Conservation (phyloP, 1,284 basidiomycete species). For the Austroboletus novae-zelandiae region DNA sequence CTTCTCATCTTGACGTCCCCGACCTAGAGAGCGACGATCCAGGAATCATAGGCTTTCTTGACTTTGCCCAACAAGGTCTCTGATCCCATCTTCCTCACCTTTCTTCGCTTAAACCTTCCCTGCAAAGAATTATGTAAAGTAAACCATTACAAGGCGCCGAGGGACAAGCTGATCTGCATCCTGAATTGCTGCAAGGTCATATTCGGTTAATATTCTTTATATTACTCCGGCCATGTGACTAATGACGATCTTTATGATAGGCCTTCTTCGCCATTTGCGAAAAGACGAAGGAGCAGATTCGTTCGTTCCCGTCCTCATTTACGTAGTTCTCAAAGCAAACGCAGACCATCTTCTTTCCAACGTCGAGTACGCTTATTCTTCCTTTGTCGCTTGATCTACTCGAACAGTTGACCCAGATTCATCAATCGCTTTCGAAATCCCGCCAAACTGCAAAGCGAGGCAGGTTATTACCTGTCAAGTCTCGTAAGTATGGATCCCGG, state of each 20-base stretch:
- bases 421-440: constrained; percentile 95
- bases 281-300: constrained; percentile 84
- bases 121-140: constrained; percentile 86
- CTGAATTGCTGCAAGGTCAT: constrained; percentile 99
- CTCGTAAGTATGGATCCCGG: constrained; percentile 51
- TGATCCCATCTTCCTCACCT: background rate
- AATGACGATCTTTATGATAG: constrained; percentile 38
- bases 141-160: constrained; percentile 97
- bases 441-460: constrained; percentile 87
- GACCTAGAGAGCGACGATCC: constrained; percentile 35
- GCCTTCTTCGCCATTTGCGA: constrained; percentile 84
- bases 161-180: constrained; percentile 98
- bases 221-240: constrained; percentile 5
- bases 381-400: background rate
- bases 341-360: constrained; percentile 94
- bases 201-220: constrained; percentile 66
- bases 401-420: constrained; percentile 49
- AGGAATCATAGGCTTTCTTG: constrained; percentile 80
- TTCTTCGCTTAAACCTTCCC: background rate
- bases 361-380: constrained; percentile 67
- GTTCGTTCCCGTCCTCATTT: constrained; percentile 94
- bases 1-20: constrained; percentile 87
- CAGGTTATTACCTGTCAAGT: constrained; percentile 96
- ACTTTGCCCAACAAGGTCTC: constrained; percentile 89
- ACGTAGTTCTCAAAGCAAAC: constrained; percentile 90